Conservation (phyloP, 176 grass and related monocot genomes). For the Musa itinerans region DNA sequence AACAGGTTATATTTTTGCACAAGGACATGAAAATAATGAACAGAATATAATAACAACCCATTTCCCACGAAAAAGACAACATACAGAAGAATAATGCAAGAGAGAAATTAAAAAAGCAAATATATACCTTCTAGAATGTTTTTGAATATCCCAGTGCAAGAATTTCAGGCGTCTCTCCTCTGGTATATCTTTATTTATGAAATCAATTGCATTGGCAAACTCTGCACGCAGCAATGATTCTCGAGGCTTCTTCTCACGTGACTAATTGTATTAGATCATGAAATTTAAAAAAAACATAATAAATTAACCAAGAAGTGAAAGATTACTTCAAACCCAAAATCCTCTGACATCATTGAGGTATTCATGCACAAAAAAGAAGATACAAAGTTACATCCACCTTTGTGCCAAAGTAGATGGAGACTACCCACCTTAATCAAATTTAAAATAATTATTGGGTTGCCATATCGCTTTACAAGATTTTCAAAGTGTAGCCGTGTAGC, state of each 20-base stretch:
- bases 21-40: neutral
- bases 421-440: slow-evolving; percentile 92
- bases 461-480: slow-evolving; percentile 92
- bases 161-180: slow-evolving; percentile 64
- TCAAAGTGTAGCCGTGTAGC: slow-evolving; percentile 84
- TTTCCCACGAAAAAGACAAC: neutral
- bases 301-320: slow-evolving; percentile 4
- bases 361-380: neutral
- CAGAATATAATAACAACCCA: neutral
- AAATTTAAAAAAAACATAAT: neutral
- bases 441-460: slow-evolving; percentile 90
- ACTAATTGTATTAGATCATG: slow-evolving; percentile 38
- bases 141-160: slow-evolving; percentile 98
- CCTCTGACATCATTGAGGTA: neutral
- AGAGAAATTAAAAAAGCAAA: neutral
- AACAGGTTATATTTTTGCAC: neutral
- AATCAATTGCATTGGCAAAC: slow-evolving; percentile 83
- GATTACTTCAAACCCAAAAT: neutral
- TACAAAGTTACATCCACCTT: neutral
- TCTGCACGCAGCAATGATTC: slow-evolving; percentile 86
- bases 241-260: slow-evolving; percentile 92
- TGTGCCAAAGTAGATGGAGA: neutral
- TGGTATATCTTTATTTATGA: slow-evolving; percentile 69
- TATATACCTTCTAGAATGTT: slow-evolving; percentile 74
- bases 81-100: neutral